Percentiles rank a stretch among this genome's conserved stretches.
Evolutionary conservation across 1,284 basidiomycete species (phyloP).

Genomic region (Leccinum huronense): DNA sequence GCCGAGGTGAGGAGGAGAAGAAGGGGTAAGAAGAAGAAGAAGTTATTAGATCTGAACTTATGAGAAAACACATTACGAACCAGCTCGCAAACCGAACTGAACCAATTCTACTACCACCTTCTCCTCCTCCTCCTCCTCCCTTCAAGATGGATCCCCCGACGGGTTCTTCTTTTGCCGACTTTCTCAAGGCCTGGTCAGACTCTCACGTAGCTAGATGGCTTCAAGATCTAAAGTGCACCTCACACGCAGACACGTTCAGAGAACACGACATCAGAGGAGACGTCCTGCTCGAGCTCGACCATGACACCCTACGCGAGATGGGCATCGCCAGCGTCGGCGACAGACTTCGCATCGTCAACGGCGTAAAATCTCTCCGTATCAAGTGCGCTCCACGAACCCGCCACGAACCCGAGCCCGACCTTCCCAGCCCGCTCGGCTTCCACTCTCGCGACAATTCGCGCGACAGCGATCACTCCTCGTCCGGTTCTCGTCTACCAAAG

Average conservation of each 20-base stretch:
- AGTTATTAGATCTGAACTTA: not conserved
- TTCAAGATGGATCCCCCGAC: slow-evolving; percentile 54
- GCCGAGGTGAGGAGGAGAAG: not conserved
- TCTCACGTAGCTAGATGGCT: slow-evolving; percentile 71
- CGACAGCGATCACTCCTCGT: slow-evolving; percentile 30
- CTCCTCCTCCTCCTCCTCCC: slow-evolving; percentile 31
- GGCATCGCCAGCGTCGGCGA: slow-evolving; percentile 87
- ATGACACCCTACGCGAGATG: slow-evolving; percentile 83
- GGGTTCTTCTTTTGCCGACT: slow-evolving; percentile 58
- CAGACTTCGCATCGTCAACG: slow-evolving; percentile 80
- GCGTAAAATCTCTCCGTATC: slow-evolving; percentile 75
- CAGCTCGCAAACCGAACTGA: not conserved
- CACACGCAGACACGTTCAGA: slow-evolving; percentile 70
- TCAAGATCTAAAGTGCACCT: slow-evolving; percentile 66
- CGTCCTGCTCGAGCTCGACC: slow-evolving; percentile 86
- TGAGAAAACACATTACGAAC: not conserved
- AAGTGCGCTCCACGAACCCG: slow-evolving; percentile 40
- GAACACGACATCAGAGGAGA: slow-evolving; percentile 87
- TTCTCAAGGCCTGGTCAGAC: slow-evolving; percentile 68
- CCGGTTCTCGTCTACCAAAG: slow-evolving; percentile 35
- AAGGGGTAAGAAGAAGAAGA: slow-evolving; percentile 2
- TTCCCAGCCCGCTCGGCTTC: slow-evolving; percentile 3
- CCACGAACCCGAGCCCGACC: slow-evolving; percentile 8
- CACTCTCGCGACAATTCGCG: slow-evolving; percentile 27
- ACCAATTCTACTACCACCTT: slow-evolving; percentile 26